A percentile compares a stretch with the other conserved stretches of the same genome.
phyloP scores from a whole-genome alignment of 2,329 filamentous ascomycete genomes.

The Drechslerella stenobrocha region DNA sequence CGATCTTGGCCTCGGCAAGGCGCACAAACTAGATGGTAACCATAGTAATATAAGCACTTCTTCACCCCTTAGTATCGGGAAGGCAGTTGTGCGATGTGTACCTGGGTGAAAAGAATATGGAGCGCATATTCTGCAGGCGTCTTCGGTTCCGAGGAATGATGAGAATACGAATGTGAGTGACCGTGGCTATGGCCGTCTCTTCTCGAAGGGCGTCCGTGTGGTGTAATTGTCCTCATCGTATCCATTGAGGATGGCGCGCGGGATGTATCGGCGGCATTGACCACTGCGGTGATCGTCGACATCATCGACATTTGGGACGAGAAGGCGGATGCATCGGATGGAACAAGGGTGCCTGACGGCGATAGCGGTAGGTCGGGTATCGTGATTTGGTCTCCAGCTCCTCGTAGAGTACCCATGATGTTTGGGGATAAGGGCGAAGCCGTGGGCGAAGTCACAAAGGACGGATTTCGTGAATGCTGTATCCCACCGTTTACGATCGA shows the following conservation, averaged over 20 bases:
- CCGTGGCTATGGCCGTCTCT: constrained; percentile 62
- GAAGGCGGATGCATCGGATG: constrained; percentile 39
- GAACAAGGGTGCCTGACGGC: constrained; percentile 50
- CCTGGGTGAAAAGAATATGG: constrained; percentile 92
- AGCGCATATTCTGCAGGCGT: constrained; percentile 98
- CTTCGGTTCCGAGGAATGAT: constrained; percentile 68
- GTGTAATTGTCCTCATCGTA: constrained; percentile 47
- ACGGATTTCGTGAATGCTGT: constrained; percentile 70
- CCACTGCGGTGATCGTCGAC: constrained; percentile 46
- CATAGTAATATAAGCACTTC: constrained; percentile 24
- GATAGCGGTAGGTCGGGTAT: constrained; percentile 53
- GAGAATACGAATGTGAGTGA: constrained; percentile 71
- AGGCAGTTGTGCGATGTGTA: constrained; percentile 56
- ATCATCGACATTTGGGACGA: constrained; percentile 52
- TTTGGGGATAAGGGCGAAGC: constrained; percentile 52
- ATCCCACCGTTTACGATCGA: constrained; percentile 91
- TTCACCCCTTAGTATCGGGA: background rate
- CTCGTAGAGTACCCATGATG: constrained; percentile 28
- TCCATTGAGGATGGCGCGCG: constrained; percentile 34
- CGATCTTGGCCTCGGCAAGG: constrained; percentile 94
- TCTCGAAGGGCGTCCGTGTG: constrained; percentile 35
- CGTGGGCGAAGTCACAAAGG: constrained; percentile 52
- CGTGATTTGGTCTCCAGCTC: constrained; percentile 51
- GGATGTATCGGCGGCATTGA: constrained; percentile 24
- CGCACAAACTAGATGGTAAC: constrained; percentile 71